Evolutionary conservation across 352 stramenopile genomes (phyloP).

Genomic region (Phytopythium cucurbitacearum): DNA sequence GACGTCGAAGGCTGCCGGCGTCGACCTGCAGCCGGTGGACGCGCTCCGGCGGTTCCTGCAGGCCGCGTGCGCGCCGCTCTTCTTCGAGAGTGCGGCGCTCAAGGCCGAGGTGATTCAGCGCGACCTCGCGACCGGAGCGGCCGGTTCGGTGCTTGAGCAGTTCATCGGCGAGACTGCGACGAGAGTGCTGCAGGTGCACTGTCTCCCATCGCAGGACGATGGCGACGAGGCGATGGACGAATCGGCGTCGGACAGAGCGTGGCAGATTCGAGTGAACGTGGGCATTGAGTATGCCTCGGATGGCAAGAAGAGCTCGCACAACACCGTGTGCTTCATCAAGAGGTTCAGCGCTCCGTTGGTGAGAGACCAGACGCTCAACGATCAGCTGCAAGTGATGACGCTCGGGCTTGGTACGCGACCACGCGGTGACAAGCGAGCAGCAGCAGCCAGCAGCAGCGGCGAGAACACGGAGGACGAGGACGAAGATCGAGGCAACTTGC

Average conservation of each 20-base stretch:
- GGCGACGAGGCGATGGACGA: conserved; percentile 18
- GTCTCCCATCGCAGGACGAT: conserved; percentile 29
- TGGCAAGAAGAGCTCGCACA: conserved; percentile 59
- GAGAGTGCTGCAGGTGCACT: conserved; percentile 76
- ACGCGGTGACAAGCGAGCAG: conserved; percentile 19
- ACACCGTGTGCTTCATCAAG: conserved; percentile 88
- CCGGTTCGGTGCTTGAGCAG: conserved; percentile 54
- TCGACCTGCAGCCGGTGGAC: conserved; percentile 35
- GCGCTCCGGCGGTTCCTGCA: conserved; percentile 61
- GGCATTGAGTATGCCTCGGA: conserved; percentile 62
- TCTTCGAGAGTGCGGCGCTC: conserved; percentile 45
- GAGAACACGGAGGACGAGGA: conserved; percentile 63
- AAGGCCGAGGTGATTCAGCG: conserved; percentile 32
- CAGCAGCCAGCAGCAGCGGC: conserved; percentile 31
- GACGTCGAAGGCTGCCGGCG: conserved; percentile 13
- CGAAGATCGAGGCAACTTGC: conserved; percentile 56
- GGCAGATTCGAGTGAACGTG: conserved; percentile 63
- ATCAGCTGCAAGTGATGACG: conserved; percentile 87
- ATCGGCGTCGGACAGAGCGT: conserved; percentile 10
- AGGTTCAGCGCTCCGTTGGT: conserved; percentile 59
- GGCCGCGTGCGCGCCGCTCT: conserved; percentile 60
- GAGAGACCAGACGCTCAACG: conserved; percentile 64
- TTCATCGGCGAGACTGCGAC: conserved; percentile 58
- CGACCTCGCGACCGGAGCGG: conserved; percentile 28
- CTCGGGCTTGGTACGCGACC: conserved; percentile 52